Percentiles rank a stretch among this genome's conserved stretches.
Evolutionary conservation across 306 rosid species (phyloP).

Genomic region (Quercus wislizeni): DNA sequence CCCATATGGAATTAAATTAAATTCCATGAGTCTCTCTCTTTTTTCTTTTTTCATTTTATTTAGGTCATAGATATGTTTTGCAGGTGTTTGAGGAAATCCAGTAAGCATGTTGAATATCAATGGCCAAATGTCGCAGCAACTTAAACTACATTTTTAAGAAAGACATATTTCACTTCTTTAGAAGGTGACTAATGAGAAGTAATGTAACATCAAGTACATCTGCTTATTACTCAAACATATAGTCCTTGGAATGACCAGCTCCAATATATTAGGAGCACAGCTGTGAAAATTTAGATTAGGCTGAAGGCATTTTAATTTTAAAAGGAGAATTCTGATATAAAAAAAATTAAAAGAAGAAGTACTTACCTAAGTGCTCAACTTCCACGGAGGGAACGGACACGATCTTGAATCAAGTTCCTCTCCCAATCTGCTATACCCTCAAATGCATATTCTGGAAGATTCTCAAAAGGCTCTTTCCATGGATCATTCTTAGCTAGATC

Average conservation of each 20-base stretch:
- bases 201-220: too few species aligned
- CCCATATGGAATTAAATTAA: neutral
- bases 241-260: too few species aligned
- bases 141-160: neutral
- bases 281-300: neutral
- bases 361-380: constrained; percentile 46
- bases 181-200: too few species aligned
- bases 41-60: too few species aligned
- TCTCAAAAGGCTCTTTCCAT: constrained; percentile 90
- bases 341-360: neutral
- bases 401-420: constrained; percentile 70
- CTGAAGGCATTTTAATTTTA: neutral
- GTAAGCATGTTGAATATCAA: neutral
- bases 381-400: constrained; percentile 61
- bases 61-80: neutral
- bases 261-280: too few species aligned
- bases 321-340: too few species aligned
- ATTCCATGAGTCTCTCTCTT: neutral
- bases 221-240: too few species aligned
- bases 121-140: neutral
- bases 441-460: constrained; percentile 78
- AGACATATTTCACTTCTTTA: too few species aligned
- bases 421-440: constrained; percentile 86
- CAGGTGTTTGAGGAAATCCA: neutral
- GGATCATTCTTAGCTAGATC: constrained; percentile 78